Conservation (phyloP, 1,284 basidiomycete genomes). For the Pseudozyma sp. region DNA sequence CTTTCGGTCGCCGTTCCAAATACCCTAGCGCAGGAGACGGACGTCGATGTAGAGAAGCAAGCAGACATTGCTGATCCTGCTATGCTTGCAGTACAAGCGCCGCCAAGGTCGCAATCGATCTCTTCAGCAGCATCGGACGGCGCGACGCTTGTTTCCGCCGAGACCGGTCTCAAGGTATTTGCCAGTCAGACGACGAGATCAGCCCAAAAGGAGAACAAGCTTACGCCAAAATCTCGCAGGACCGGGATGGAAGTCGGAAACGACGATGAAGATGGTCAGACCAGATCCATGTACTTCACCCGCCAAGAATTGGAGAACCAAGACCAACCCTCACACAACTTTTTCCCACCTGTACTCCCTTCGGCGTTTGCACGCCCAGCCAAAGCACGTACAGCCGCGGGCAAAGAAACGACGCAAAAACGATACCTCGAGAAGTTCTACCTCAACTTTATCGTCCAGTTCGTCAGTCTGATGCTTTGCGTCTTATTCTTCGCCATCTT, state of each 20-base stretch:
- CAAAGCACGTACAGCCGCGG: conserved; percentile 1
- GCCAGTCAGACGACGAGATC: not conserved
- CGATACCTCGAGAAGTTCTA: conserved; percentile 40
- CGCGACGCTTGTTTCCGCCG: conserved; percentile 22
- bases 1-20: not conserved
- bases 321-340: conserved; percentile 23
- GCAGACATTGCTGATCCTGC: not conserved
- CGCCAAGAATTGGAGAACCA: conserved; percentile 27
- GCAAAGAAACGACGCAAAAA: conserved; percentile 24
- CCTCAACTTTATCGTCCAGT: conserved; percentile 35
- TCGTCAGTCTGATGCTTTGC: conserved; percentile 19
- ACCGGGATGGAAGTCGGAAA: not conserved
- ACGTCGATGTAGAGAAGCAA: conserved; percentile 25
- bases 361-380: conserved; percentile 26
- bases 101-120: conserved; percentile 20
- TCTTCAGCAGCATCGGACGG: conserved; percentile 24
- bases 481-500: conserved; percentile 31
- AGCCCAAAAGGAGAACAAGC: not conserved
- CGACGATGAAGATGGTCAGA: conserved; percentile 9
- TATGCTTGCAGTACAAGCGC: conserved; percentile 13
- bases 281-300: conserved; percentile 27
- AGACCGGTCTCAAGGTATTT: conserved; percentile 8
- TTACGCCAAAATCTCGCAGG: not conserved
- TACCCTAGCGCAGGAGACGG: conserved; percentile 1
- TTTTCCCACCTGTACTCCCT: conserved; percentile 37